A percentile compares a stretch with the other conserved stretches of the same genome.
phyloP scores from a whole-genome alignment of 2,329 filamentous ascomycete genomes.

The Stagonosporopsis rhizophila region DNA sequence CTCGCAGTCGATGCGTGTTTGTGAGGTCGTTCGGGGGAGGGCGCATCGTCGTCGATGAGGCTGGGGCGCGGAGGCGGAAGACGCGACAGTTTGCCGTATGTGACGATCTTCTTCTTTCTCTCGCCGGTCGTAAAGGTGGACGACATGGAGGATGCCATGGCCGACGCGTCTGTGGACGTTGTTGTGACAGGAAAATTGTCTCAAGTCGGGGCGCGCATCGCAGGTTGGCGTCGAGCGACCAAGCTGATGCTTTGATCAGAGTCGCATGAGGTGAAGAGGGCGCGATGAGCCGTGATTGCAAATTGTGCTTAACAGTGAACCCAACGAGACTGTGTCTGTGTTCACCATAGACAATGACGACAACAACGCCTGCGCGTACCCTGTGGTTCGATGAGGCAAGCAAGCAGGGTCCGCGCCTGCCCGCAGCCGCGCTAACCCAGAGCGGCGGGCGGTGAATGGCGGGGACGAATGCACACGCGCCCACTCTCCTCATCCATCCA shows the following conservation, averaged over 20 bases:
- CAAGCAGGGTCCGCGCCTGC: slow-evolving; percentile 22
- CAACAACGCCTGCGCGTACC: slow-evolving; percentile 24
- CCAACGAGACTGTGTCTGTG: not conserved
- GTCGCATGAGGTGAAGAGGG: not conserved
- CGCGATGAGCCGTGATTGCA: not conserved
- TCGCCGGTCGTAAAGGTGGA: slow-evolving; percentile 40
- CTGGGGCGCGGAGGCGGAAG: slow-evolving; percentile 25
- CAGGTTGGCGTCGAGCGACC: slow-evolving; percentile 14
- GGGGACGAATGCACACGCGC: slow-evolving; percentile 10
- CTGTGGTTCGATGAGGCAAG: slow-evolving; percentile 13
- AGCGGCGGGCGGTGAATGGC: slow-evolving; percentile 31
- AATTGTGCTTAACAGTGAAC: slow-evolving; percentile 19
- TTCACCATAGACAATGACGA: slow-evolving; percentile 25
- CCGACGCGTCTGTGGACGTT: slow-evolving; percentile 12
- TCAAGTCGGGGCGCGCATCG: slow-evolving; percentile 39
- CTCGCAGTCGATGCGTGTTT: slow-evolving; percentile 25
- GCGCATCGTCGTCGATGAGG: slow-evolving; percentile 22
- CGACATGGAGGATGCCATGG: slow-evolving; percentile 38
- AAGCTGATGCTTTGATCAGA: not conserved
- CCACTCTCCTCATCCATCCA: slow-evolving; percentile 22
- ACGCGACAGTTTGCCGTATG: slow-evolving; percentile 49
- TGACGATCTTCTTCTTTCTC: slow-evolving; percentile 48
- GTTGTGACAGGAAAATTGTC: slow-evolving; percentile 12
- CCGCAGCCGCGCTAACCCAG: slow-evolving; percentile 25
- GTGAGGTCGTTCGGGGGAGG: slow-evolving; percentile 45